Evolutionary conservation across 2,329 filamentous ascomycete genomes (phyloP).

Genomic region (Aspergillus sp.): DNA sequence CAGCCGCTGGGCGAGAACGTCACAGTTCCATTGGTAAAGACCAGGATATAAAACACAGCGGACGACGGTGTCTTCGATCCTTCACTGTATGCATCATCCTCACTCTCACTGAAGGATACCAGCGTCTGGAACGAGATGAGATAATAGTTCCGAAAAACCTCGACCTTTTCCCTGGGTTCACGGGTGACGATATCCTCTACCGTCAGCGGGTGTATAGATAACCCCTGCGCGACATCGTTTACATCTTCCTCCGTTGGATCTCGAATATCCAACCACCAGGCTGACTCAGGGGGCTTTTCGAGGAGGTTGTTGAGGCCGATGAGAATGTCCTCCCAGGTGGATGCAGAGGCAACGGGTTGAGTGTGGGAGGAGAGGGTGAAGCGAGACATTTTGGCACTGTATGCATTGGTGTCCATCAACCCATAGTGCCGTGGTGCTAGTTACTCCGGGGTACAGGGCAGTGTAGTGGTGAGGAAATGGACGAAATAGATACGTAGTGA

Average conservation of each 20-base stretch:
- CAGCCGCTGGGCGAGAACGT: slow-evolving; percentile 89
- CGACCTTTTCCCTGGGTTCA: slow-evolving; percentile 94
- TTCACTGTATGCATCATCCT: slow-evolving; percentile 57
- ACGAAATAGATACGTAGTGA: too few species aligned
- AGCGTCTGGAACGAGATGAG: slow-evolving; percentile 91
- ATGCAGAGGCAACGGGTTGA: slow-evolving; percentile 41
- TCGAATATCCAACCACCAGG: slow-evolving; percentile 95
- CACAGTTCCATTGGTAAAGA: slow-evolving; percentile 85
- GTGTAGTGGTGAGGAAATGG: too few species aligned
- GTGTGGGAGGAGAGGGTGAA: slow-evolving; percentile 91
- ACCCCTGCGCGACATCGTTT: slow-evolving; percentile 75
- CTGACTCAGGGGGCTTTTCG: slow-evolving; percentile 22
- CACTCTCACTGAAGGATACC: slow-evolving; percentile 65
- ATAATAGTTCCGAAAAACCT: slow-evolving; percentile 93
- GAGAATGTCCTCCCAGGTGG: slow-evolving; percentile 17
- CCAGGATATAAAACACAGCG: slow-evolving; percentile 89
- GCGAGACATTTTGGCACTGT: slow-evolving; percentile 33
- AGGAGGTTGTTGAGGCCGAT: neutral
- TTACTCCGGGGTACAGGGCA: too few species aligned
- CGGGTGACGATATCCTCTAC: slow-evolving; percentile 92
- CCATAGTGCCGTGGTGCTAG: too few species aligned
- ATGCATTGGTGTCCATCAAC: slow-evolving; percentile 3
- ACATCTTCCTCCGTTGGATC: slow-evolving; percentile 83
- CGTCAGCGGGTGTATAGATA: slow-evolving; percentile 87
- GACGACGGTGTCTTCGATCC: slow-evolving; percentile 56